These are phyloP conservation scores for Penicillium samsonianum DNA, from an alignment of 495 filamentous ascomycete genomes.

Conservation along the genomic window DNA sequence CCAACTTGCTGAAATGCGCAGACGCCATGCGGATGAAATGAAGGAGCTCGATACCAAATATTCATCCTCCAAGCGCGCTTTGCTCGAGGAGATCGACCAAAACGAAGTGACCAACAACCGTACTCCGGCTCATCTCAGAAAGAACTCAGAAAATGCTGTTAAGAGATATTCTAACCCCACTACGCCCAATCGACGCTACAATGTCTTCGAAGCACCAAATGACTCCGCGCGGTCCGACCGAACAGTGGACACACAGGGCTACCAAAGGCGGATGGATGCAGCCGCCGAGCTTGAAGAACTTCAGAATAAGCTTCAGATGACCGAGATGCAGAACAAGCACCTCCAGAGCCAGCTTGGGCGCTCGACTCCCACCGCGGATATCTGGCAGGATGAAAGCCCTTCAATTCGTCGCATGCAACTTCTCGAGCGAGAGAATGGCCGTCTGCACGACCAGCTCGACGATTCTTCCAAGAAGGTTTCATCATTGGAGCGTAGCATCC, in stretches of 20 bases:
- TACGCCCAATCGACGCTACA: constrained; percentile 71
- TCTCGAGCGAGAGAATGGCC: constrained; percentile 87
- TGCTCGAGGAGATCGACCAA: constrained; percentile 84
- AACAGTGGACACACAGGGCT: constrained; percentile 85
- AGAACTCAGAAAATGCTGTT: constrained; percentile 63
- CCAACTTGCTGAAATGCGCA: constrained; percentile 77
- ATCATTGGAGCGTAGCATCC: constrained; percentile 81
- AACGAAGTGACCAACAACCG: constrained; percentile 76
- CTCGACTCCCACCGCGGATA: constrained; percentile 56
- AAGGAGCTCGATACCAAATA: constrained; percentile 71
- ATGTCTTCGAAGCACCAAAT: constrained; percentile 60
- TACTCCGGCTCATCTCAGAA: constrained; percentile 74
- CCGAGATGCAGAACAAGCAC: constrained; percentile 94
- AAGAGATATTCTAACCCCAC: constrained; percentile 73
- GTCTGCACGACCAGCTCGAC: constrained; percentile 92
- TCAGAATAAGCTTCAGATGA: constrained; percentile 92
- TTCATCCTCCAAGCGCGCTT: constrained; percentile 67
- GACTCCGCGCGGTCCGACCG: constrained; percentile 86
- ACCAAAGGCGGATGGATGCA: constrained; percentile 87
- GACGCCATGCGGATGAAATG: constrained; percentile 69
- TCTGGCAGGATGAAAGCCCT: constrained; percentile 78
- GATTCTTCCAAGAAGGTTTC: constrained; percentile 94
- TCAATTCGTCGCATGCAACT: constrained; percentile 83
- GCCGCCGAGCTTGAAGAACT: constrained; percentile 88
- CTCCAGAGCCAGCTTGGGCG: constrained; percentile 85